Percentiles rank a stretch among this genome's conserved stretches.
Conservation (phyloP, 805 yeast genomes). For the Suhomyces prunicola region DNA sequence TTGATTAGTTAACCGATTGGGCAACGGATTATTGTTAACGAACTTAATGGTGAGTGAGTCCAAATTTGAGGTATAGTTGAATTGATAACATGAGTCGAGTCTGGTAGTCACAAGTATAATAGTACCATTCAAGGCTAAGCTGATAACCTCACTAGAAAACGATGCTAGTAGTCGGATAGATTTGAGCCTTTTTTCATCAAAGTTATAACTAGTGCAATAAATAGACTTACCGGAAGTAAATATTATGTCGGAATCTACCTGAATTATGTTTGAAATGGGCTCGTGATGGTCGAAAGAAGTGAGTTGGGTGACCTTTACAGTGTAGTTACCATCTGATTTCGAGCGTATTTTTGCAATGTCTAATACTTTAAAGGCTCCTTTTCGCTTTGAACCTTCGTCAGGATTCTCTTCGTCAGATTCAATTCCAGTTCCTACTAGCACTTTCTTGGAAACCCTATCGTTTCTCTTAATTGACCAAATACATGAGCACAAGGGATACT, state of each 20-base stretch:
- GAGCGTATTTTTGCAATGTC: conserved; percentile 23
- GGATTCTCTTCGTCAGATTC: conserved; percentile 5
- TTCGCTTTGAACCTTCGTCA: not conserved
- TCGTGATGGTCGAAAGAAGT: conserved; percentile 28
- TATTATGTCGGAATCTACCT: conserved; percentile 29
- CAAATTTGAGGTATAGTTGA: conserved; percentile 12
- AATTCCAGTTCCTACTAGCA: conserved; percentile 28
- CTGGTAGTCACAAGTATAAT: conserved; percentile 27
- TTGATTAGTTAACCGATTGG: conserved; percentile 33
- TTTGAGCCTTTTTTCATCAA: conserved; percentile 30
- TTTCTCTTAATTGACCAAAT: conserved; percentile 34
- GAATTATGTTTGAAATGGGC: conserved; percentile 35
- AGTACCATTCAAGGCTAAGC: conserved; percentile 19
- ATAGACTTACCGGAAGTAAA: conserved; percentile 30
- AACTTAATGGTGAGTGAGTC: conserved; percentile 8
- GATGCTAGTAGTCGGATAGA: conserved; percentile 22
- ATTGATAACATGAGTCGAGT: conserved; percentile 33
- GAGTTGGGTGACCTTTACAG: conserved; percentile 27
- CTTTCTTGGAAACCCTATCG: conserved; percentile 32
- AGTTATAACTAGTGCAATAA: conserved; percentile 31
- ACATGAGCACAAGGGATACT: conserved; percentile 29
- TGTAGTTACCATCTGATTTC: conserved; percentile 10
- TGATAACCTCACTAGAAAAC: conserved; percentile 30
- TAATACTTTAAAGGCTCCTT: conserved; percentile 35
- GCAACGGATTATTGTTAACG: conserved; percentile 28